Base-by-base conservation (phyloP, 2,329 filamentous ascomycete species). In the Chaetomium sp. region DNA sequence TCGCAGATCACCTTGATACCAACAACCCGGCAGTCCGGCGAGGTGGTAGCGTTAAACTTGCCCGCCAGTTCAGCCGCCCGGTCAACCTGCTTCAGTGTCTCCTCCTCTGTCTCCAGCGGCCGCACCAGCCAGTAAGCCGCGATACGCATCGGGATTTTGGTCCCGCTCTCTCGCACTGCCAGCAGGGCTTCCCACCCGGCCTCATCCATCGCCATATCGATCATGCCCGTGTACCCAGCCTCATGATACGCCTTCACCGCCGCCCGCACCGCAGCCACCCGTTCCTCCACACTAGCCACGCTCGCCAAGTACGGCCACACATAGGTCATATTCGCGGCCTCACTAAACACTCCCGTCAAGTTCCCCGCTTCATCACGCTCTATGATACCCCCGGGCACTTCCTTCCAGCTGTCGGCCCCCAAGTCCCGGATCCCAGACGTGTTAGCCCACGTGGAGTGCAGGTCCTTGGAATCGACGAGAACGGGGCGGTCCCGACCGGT, bases 1-100 rank as follows among this genome's bases (percentile, higher is more conserved):
- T 87, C 84, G 62, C 79, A 80, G 41, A 87, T 84, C 27, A 86
- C 67, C 64, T 87, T 87, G 67, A 86, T 77, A 4, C 84, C 84
- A 0, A 81, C 77, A 7, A 87, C 67, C 14, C 79, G 77, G 54
- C 72, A 73, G 58, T 78, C 73, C 1, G 76, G 76, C 48, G 69
- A 74, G 5, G 71, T 75, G 2, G 67, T 56, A 10, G 64, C 66
- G 63, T 76, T 79, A 67, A 74, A 78, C 54, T 73, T 62, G n/a
- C 60, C 62, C 35, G 69, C 70, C 47, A 81, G 69, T 64, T 77
- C 74, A 53, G 76, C 74, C 1, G 78, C 79, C 9, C 74, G 70
- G 55, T 79, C 74, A 6, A 82, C 76, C 65, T 81, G 79, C 38
- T 61, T 68, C 27, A 80, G 60, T 41, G 73, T 73, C 58, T 76